These are phyloP conservation scores for Nepenthes mirabilis DNA, from an alignment of 148 eudicot genomes.

Conservation along the genomic window DNA sequence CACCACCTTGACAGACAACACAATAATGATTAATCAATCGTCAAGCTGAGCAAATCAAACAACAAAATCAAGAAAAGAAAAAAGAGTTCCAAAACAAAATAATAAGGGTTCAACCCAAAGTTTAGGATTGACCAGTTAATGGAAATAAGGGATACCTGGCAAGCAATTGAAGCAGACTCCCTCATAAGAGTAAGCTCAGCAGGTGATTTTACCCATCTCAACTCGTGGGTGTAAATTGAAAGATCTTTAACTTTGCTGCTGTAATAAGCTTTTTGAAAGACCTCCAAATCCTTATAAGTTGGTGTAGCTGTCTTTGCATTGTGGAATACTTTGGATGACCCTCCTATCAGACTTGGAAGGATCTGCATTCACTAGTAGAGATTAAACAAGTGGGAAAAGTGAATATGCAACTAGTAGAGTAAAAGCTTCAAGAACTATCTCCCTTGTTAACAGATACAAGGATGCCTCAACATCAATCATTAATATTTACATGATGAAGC, in stretches of 20 bases:
- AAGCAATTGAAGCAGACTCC: constrained; percentile 69
- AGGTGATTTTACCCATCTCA: constrained; percentile 76
- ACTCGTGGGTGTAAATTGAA: constrained; percentile 55
- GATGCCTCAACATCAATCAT: no score
- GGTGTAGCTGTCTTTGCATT: constrained; percentile 46
- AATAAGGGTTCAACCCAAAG: no score
- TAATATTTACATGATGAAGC: no score
- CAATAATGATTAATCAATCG: no score
- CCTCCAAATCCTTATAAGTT: constrained; percentile 45
- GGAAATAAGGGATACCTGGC: constrained; percentile 44
- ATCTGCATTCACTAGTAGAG: constrained; percentile 35
- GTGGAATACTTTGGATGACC: constrained; percentile 55
- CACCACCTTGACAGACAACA: no score
- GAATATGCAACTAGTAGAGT: neutral
- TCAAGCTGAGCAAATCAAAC: no score
- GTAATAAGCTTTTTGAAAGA: constrained; percentile 37
- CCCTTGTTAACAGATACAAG: neutral
- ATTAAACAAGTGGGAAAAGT: constrained; percentile 1
- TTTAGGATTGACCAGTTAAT: neutral
- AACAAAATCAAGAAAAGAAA: neutral
- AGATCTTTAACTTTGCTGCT: constrained; percentile 57
- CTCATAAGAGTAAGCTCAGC: constrained; percentile 76
- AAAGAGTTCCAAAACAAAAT: neutral
- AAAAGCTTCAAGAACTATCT: neutral
- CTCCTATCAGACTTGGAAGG: constrained; percentile 54